Evolutionary conservation across 2,329 filamentous ascomycete genomes (phyloP).

Genomic region (Hymenotorrendiella dingleyae): DNA sequence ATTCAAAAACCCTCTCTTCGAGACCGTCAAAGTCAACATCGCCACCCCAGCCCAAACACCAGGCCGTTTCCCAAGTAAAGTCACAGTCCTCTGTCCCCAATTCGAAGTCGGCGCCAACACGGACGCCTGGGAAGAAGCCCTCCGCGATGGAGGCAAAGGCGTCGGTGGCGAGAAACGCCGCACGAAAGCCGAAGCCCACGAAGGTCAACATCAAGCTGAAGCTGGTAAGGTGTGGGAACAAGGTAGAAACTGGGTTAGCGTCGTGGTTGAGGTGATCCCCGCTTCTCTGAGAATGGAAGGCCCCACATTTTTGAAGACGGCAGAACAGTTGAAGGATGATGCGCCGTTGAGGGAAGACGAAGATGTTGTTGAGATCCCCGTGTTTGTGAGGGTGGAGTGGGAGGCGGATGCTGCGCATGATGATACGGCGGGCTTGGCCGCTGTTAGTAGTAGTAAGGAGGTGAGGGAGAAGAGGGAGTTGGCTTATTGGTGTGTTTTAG

Average conservation of each 20-base stretch:
- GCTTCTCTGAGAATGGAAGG: constrained; percentile 28
- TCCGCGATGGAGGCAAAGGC: constrained; percentile 40
- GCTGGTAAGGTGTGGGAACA: constrained; percentile 95
- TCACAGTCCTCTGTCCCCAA: constrained; percentile 89
- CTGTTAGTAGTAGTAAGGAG: constrained; percentile 48
- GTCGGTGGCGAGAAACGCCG: constrained; percentile 35
- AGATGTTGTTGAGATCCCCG: constrained; percentile 74
- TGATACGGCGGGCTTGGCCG: constrained; percentile 38
- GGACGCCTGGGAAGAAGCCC: constrained; percentile 88
- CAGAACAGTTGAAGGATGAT: constrained; percentile 35
- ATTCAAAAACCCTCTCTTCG: constrained; percentile 90
- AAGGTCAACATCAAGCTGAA: constrained; percentile 55
- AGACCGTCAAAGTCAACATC: constrained; percentile 78
- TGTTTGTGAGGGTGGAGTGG: constrained; percentile 91
- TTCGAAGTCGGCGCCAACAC: constrained; percentile 94
- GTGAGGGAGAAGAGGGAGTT: constrained; percentile 76
- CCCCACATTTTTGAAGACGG: constrained; percentile 24
- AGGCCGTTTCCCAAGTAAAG: constrained; percentile 67
- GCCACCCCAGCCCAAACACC: constrained; percentile 78
- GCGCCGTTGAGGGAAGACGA: constrained; percentile 52
- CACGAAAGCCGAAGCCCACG: constrained; percentile 29
- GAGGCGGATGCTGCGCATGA: constrained; percentile 61
- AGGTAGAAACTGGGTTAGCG: constrained; percentile 89
- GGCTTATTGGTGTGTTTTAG: constrained; percentile 93
- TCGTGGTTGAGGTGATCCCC: constrained; percentile 85